These are phyloP conservation scores for Chenopodium berlandieri DNA, from an alignment of 148 eudicot species.

Conservation along the genomic window DNA sequence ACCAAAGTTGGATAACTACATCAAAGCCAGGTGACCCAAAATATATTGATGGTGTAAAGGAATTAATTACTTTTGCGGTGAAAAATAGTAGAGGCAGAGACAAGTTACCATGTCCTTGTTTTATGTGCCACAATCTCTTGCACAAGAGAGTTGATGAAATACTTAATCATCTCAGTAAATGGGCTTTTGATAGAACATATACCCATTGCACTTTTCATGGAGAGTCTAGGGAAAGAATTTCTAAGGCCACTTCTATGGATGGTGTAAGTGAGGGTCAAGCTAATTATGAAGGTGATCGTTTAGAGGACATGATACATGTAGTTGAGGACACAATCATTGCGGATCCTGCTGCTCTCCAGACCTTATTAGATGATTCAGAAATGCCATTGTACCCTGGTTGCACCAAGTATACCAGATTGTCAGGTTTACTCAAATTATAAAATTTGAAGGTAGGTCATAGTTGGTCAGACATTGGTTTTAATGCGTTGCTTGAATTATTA, in stretches of 20 bases:
- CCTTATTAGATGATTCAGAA: background rate
- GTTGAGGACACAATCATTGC: background rate
- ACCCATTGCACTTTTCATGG: background rate
- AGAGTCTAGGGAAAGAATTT: background rate
- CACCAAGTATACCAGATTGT: background rate
- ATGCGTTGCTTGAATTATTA: background rate
- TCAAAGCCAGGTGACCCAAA: background rate
- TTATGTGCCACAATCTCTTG: slow-evolving; percentile 1
- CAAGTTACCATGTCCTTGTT: slow-evolving; percentile 2
- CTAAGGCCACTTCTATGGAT: background rate
- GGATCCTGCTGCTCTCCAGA: background rate
- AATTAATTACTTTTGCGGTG: background rate
- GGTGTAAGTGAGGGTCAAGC: background rate
- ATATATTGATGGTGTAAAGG: background rate
- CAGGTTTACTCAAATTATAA: background rate
- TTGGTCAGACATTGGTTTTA: background rate
- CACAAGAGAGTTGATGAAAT: background rate
- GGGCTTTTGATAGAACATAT: slow-evolving; percentile 7
- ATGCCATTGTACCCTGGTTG: background rate
- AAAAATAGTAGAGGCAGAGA: background rate
- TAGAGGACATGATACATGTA: background rate
- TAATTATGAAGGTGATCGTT: background rate
- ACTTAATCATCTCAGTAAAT: background rate
- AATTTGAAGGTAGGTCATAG: background rate
- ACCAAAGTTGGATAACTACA: background rate